Conservation (phyloP, 2,329 filamentous ascomycete genomes). For the Aschersonia sp. region DNA sequence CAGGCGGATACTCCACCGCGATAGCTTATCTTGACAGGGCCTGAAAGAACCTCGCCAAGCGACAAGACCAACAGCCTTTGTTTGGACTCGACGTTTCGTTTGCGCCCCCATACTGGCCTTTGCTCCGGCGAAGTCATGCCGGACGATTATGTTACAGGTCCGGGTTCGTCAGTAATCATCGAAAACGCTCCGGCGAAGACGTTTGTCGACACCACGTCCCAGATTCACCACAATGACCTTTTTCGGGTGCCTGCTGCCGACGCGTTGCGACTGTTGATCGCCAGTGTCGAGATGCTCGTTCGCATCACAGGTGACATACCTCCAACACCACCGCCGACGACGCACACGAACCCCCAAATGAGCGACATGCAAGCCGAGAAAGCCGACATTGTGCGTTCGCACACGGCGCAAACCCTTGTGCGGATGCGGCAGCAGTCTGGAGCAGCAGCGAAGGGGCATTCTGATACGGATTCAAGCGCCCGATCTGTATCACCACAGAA, state of each 20-base stretch:
- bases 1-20: constrained; percentile 1
- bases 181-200: neutral
- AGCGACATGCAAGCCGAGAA: constrained; percentile 48
- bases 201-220: constrained; percentile 2
- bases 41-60: neutral
- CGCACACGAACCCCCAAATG: constrained; percentile 51
- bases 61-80: neutral
- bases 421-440: constrained; percentile 27
- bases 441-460: constrained; percentile 8
- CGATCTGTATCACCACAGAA: neutral
- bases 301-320: constrained; percentile 64
- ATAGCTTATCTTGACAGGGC: constrained; percentile 2
- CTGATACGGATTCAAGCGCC: neutral
- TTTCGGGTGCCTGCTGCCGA: constrained; percentile 57
- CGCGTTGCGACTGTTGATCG: constrained; percentile 67
- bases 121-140: constrained; percentile 1
- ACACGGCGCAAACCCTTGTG: constrained; percentile 39
- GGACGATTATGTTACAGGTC: neutral
- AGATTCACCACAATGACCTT: constrained; percentile 43
- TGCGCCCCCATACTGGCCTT: too few species aligned
- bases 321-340: constrained; percentile 57
- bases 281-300: constrained; percentile 56
- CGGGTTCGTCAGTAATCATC: neutral
- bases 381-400: constrained; percentile 41
- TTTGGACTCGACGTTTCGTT: too few species aligned